These are phyloP conservation scores for Trifolium pratense DNA, from an alignment of 306 rosid genomes.

Conservation along the genomic window DNA sequence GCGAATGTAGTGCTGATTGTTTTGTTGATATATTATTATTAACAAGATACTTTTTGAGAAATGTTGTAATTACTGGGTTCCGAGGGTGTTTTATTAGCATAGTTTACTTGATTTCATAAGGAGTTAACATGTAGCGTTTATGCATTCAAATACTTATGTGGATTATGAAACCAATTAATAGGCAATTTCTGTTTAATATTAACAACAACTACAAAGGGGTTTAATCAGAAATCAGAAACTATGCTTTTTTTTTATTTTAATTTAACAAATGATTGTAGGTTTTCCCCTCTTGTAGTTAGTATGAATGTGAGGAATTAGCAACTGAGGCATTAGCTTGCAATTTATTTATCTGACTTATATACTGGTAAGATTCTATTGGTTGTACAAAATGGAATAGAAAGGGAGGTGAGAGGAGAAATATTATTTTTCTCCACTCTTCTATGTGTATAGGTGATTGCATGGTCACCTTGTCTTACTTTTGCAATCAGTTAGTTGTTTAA, in stretches of 20 bases:
- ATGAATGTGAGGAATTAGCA: neutral
- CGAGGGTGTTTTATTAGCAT: neutral
- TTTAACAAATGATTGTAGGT: conserved; percentile 19
- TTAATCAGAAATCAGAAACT: conserved; percentile 3
- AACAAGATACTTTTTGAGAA: conserved; percentile 4
- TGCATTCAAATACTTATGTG: neutral
- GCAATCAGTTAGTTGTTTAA: conserved; percentile 28
- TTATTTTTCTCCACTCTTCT: neutral
- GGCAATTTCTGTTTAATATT: conserved; percentile 19
- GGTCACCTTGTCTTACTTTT: conserved; percentile 27
- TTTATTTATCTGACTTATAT: conserved; percentile 10
- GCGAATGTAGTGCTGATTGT: neutral
- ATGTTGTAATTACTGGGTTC: neutral
- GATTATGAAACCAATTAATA: conserved; percentile 16
- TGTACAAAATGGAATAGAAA: neutral
- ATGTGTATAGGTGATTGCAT: conserved; percentile 29
- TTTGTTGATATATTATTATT: neutral
- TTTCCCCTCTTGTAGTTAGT: conserved; percentile 11
- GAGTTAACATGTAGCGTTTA: conserved; percentile 19
- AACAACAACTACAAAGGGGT: neutral
- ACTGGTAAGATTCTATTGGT: conserved; percentile 8
- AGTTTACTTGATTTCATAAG: conserved; percentile 8
- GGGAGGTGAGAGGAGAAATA: neutral
- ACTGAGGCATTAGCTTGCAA: conserved; percentile 10
- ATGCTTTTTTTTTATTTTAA: conserved; percentile 19